phyloP scores from a whole-genome alignment of 2,329 filamentous ascomycete genomes.

The Sporothrix dimorphospora region DNA sequence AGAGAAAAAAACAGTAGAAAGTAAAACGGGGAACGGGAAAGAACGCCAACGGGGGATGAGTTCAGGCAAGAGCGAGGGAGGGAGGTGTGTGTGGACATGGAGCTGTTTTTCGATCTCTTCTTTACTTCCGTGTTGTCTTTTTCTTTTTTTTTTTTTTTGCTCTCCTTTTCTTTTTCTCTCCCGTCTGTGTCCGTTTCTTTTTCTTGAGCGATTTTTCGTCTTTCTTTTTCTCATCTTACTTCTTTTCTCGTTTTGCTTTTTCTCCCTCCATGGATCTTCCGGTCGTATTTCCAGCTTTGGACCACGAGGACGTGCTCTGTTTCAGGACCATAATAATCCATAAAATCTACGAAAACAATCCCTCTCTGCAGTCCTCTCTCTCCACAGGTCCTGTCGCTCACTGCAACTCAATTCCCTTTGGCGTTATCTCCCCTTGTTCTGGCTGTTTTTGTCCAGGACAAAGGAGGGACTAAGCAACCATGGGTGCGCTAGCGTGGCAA shows the following conservation, averaged over 20 bases:
- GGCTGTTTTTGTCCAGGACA: slow-evolving; percentile 17
- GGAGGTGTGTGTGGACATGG: background rate
- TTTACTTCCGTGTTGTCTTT: background rate
- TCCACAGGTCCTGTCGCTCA: background rate
- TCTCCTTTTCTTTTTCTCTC: background rate
- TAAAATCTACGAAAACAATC: background rate
- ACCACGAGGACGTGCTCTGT: slow-evolving; percentile 12
- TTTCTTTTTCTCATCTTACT: background rate
- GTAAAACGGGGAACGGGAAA: background rate
- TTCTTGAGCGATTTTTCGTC: too few species aligned
- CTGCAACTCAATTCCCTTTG: background rate
- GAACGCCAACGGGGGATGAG: background rate
- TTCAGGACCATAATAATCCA: background rate
- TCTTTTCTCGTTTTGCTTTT: background rate
- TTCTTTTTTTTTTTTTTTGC: background rate
- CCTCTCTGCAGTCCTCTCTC: slow-evolving; percentile 11
- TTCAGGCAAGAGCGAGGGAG: slow-evolving; percentile 15
- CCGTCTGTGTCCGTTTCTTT: background rate
- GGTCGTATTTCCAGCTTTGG: background rate
- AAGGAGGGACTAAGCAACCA: slow-evolving; percentile 27
- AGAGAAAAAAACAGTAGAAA: slow-evolving; percentile 3
- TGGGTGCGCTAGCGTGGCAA: slow-evolving; percentile 19
- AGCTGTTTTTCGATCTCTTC: background rate
- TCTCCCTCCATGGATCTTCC: background rate
- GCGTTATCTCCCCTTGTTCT: background rate